Evolutionary conservation across 345 rosid species (phyloP), one percentile per base, ranked within the genome.

Genomic region (Camelina neglecta): DNA sequence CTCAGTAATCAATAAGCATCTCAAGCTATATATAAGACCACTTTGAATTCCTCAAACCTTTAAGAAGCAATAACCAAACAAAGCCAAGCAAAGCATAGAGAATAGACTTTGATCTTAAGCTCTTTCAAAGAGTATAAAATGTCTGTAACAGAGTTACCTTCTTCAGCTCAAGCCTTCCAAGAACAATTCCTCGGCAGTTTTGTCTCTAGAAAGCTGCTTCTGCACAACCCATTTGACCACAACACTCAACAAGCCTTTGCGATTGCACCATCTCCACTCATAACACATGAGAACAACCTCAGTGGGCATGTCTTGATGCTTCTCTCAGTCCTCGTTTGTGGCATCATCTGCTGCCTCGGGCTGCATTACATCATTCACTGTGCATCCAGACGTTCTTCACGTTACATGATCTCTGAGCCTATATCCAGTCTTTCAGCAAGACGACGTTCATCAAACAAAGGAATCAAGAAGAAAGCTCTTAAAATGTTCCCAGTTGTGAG

Each of bases 331-430:
- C 80, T 88, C 45, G 31, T 86, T 6, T 88, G 90, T 59, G 85
- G 86, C 2, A 33, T 84, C 29, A 76, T 88, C 29, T 85, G 85
- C 60, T 85, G 83, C 24, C 55, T 85, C 5, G 84, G 81, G 16
- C 57, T 88, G 12, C 86, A 86, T 44, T 88, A 77, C 71, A 67
- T 86, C 42, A 80, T 84, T 26, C 83, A 79, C 73, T 86, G 81
- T 45, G 81, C 79, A 8, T 53, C 74, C 63, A 80, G 78, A 66
- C 73, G 87, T 58, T 75, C 88, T 54, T 75, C 88, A 4, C 62
- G 59, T 35, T 81, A 77, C 58, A 69, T 69, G 48, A 79, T 80
- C 65, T 60, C 83, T 0, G 82, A 68, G 47, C 63, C 86, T 21
- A 11, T 60, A 35, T 15, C 60, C 1, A 59, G 9, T 69, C 42